Percentiles rank a stretch among this genome's conserved stretches.
Evolutionary conservation across 129 eudicot species (phyloP).

Genomic region (Lactuca saligna): DNA sequence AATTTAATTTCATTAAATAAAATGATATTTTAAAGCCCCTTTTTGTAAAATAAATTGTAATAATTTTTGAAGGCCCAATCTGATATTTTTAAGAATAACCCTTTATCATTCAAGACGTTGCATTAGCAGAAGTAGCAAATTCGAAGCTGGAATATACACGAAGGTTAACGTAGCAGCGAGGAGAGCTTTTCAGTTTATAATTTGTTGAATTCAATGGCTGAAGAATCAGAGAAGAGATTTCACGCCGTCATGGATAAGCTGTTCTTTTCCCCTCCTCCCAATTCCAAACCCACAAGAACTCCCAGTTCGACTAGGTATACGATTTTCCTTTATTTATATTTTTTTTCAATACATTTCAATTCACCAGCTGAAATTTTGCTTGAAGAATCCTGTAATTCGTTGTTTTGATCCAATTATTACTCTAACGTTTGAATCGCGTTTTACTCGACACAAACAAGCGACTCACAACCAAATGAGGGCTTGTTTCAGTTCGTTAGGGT

Average conservation of each 20-base stretch:
- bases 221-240: slow-evolving; percentile 79
- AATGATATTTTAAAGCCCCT: no score
- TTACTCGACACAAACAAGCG: neutral
- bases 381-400: slow-evolving; percentile 9
- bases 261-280: slow-evolving; percentile 59
- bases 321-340: neutral
- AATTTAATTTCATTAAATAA: no score
- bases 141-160: neutral
- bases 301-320: slow-evolving; percentile 32
- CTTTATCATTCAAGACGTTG: neutral
- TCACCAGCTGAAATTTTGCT: slow-evolving; percentile 10
- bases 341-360: neutral
- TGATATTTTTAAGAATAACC: no score
- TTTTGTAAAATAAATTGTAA: no score
- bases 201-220: slow-evolving; percentile 46
- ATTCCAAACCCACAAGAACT: slow-evolving; percentile 26
- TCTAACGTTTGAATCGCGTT: neutral
- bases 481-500: slow-evolving; percentile 28
- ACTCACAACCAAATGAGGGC: neutral
- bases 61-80: no score
- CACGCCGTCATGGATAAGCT: slow-evolving; percentile 72
- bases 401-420: neutral
- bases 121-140: neutral
- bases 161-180: neutral
- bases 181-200: neutral